Base-by-base conservation (phyloP, 495 filamentous ascomycete species). In the Ramalina intermedia region DNA sequence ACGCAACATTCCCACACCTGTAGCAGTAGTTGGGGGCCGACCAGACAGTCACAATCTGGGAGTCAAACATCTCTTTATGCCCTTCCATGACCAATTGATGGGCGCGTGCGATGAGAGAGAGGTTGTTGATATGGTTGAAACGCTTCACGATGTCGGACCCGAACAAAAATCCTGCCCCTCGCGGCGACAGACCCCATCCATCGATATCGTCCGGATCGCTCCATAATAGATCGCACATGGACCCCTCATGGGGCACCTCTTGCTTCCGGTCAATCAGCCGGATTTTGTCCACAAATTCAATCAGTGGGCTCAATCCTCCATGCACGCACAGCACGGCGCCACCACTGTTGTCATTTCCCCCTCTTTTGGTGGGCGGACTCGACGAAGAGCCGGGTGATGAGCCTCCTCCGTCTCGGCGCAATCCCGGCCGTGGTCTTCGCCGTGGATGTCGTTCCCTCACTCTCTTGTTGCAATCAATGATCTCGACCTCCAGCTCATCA, bases 11-110 rank as follows among this genome's bases (percentile, higher is more conserved):
- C 0, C 91, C 91, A 56, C 91, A 98, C 17, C 91, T 78, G 67
- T 98, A 98, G 67, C 91, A 98, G 64, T 98, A 98, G 62, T 98
- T 98, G 2, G 91, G 91, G 41, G 91, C 91, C 8, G 80, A 86
- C 91, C 91, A 96, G 42, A 98, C 90, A 0, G 91, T 98, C 4
- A 98, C 91, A 49, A 98, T 95, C 20, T 77, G 84, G 14, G 75
- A 78, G 55, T 96, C 90, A 56, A 96, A 96, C 90, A 96, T 96
- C 68, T 96, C 91, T 64, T 96, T 96, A 66, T 94, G 96, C 8
- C 91, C 91, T 63, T 98, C 91, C 91, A 96, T 98, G 33, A 98
- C 91, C 21, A 98, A 78, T 66, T 98, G 91, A 61, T 98, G 91
- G 16, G 91, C 91, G 48, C 91, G 79, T 43, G 91, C 91, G 43